Percentiles rank a stretch among this genome's conserved stretches.
These are phyloP conservation scores for Urostyla sp. DNA, from an alignment of 73 alveolate species.

Conservation along the genomic window DNA sequence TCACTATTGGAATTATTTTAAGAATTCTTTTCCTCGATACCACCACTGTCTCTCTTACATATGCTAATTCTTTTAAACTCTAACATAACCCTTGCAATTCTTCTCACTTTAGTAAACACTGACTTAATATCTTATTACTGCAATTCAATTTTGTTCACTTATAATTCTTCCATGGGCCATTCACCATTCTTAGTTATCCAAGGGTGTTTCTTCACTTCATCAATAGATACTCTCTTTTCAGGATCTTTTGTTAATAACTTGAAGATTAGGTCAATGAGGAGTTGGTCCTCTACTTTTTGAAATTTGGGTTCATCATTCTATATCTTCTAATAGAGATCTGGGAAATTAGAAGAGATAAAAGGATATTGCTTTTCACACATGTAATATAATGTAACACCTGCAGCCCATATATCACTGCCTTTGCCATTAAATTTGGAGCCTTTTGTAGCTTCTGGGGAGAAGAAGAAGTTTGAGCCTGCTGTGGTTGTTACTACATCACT, in stretches of 20 bases:
- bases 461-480: not conserved
- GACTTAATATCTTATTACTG: not conserved
- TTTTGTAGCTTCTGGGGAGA: not conserved
- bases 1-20: too few species aligned
- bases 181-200: not conserved
- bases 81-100: not conserved
- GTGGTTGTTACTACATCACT: not conserved
- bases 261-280: not conserved
- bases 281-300: not conserved
- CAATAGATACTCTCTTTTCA: not conserved
- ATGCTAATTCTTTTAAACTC: not conserved
- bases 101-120: not conserved
- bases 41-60: not conserved
- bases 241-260: not conserved
- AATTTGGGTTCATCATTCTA: not conserved
- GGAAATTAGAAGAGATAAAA: not conserved
- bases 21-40: not conserved
- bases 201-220: not conserved
- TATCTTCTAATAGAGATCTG: not conserved
- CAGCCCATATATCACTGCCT: constrained; percentile 68
- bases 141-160: too few species aligned
- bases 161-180: not conserved
- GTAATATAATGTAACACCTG: constrained; percentile 66
- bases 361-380: constrained; percentile 60
- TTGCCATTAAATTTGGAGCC: constrained; percentile 4